Evolutionary conservation across 495 filamentous ascomycete species (phyloP).

Genomic region (Parmelia sp.): DNA sequence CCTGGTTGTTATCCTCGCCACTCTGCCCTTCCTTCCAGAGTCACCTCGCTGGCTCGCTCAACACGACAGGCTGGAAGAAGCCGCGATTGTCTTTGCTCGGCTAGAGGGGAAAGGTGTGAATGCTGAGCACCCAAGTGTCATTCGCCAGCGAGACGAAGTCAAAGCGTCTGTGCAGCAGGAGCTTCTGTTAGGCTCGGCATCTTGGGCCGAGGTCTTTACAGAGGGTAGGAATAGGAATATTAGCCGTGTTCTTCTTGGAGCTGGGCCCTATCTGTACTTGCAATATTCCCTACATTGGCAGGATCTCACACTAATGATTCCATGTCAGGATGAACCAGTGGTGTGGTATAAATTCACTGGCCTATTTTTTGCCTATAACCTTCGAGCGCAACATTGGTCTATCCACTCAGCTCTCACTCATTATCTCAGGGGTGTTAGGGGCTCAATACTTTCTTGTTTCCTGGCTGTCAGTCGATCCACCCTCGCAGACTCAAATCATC

Average conservation of each 20-base stretch:
- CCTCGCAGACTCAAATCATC: not conserved
- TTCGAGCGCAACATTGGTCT: conserved; percentile 26
- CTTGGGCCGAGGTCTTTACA: conserved; percentile 26
- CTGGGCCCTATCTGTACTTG: conserved; percentile 23
- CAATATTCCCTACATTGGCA: not conserved
- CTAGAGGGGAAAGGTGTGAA: conserved; percentile 53
- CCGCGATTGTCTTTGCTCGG: conserved; percentile 49
- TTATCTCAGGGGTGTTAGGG: conserved; percentile 23
- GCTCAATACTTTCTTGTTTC: conserved; percentile 25
- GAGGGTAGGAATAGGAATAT: conserved; percentile 24
- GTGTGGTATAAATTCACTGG: conserved; percentile 25
- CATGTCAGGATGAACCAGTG: conserved; percentile 22
- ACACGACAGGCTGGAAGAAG: conserved; percentile 43
- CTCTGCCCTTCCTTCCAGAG: conserved; percentile 53
- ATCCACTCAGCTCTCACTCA: conserved; percentile 18
- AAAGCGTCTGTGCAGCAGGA: conserved; percentile 23
- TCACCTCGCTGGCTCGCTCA: conserved; percentile 46
- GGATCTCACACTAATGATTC: not conserved
- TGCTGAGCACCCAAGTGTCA: conserved; percentile 39
- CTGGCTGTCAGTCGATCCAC: conserved; percentile 20
- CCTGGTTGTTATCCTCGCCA: conserved; percentile 40
- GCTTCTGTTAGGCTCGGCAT: conserved; percentile 14
- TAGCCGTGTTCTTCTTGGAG: conserved; percentile 23
- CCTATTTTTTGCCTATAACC: conserved; percentile 23
- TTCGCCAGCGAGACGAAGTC: conserved; percentile 23